Evolutionary conservation across 768 basidiomycete species (phyloP), one percentile per base, ranked within the genome.

Genomic region (Kondoa subrosea): DNA sequence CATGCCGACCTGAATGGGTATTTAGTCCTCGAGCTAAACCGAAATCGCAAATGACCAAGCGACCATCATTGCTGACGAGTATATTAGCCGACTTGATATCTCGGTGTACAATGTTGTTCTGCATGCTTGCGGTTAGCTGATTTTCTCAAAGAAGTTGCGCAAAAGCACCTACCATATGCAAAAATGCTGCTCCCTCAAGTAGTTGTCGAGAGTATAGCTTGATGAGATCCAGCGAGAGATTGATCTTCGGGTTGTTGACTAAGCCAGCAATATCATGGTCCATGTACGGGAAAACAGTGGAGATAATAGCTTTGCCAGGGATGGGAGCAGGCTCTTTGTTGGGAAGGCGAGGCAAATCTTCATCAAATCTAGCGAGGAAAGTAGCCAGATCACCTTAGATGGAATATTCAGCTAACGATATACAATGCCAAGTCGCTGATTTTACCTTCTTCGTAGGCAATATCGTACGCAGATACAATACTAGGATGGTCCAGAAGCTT

Each of bases 251-350:
- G 69, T 88, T 86, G 75, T 97, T 96, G 69, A 99, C 79, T 50
- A 97, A 77, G 1, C 95, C 95, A 1, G 93, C 91, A 14, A 99
- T 83, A 78, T 99, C 95, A 74, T 99, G 93, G 74, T 97, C 95
- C 95, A 97, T 97, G 78, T 96, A 99, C 0, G 95, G 95, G 74
- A 97, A 99, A 56, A 96, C 93, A 91, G 97, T 95, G 78, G 89
- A 95, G 16, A 96, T 89, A 2, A 88, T n/a, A 89, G 66, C 89
- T 79, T 29, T 87, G 84, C 50, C n/a, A n/a, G n/a, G n/a, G n/a
- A n/a, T n/a, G n/a, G n/a, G n/a, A n/a, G n/a, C n/a, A n/a, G n/a
- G n/a, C n/a, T n/a, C n/a, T n/a, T n/a, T n/a, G n/a, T n/a, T n/a
- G n/a, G n/a, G n/a, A n/a, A n/a, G n/a, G n/a, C n/a, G n/a, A n/a